Percentiles rank a stretch among this genome's conserved stretches.
Conservation (phyloP, 208 protist species). For the Herpetomonas muscarum region DNA sequence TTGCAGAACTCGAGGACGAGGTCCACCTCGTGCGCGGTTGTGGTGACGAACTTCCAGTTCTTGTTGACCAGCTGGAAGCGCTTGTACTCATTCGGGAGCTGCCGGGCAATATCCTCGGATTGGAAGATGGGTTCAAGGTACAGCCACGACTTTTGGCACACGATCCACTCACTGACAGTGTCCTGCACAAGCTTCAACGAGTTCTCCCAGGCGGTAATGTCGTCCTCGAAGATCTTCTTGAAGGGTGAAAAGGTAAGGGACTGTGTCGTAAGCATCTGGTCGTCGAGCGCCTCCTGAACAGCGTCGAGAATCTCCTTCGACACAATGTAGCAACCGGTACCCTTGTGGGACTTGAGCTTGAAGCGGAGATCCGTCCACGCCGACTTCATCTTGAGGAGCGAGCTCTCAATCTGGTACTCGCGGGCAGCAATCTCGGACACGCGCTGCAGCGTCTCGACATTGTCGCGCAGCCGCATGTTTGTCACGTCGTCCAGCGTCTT, state of each 20-base stretch:
- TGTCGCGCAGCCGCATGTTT: conserved; percentile 60
- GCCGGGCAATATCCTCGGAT: conserved; percentile 94
- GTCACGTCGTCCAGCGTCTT: conserved; percentile 81
- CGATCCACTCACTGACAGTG: conserved; percentile 94
- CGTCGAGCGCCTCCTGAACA: conserved; percentile 93
- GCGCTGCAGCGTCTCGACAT: conserved; percentile 85
- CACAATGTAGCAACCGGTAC: conserved; percentile 93
- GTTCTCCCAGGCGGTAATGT: conserved; percentile 90
- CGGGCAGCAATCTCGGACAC: conserved; percentile 93
- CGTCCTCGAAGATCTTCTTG: conserved; percentile 95
- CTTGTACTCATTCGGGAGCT: conserved; percentile 93
- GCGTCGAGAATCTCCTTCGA: conserved; percentile 88
- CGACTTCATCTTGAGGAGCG: conserved; percentile 92
- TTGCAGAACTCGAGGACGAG: conserved; percentile 84
- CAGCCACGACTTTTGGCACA: conserved; percentile 94
- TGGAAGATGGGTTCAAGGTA: conserved; percentile 97
- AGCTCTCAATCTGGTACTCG: conserved; percentile 95
- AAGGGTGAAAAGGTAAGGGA: conserved; percentile 95
- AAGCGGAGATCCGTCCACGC: conserved; percentile 90
- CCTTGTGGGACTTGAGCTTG: conserved; percentile 83
- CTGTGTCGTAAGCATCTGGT: conserved; percentile 96
- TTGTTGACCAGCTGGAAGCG: conserved; percentile 93
- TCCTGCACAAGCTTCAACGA: conserved; percentile 86
- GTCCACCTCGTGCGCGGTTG: conserved; percentile 73
- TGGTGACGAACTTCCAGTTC: conserved; percentile 93